Base-by-base conservation (phyloP, 1,284 basidiomycete genomes). In the Hymenochaete sp. region DNA sequence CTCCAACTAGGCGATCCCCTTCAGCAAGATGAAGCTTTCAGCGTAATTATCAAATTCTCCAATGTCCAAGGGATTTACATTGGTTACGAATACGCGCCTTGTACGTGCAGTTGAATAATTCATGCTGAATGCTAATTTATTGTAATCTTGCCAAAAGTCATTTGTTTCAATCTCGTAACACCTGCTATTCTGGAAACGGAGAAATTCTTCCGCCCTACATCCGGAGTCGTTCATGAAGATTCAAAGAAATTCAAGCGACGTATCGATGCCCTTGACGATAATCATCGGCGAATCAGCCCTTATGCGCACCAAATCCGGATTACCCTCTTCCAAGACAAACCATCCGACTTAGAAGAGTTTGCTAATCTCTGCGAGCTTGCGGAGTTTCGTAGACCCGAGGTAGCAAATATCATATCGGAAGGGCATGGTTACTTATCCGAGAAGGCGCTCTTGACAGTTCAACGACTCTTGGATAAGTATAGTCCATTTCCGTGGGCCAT, bases 261-360 rank as follows among this genome's bases (percentile, higher is more conserved):
- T 24, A 63, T 83, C 11, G 71, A 72, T 21, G 66, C 67, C 33
- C 55, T 85, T 29, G 66, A 78, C 52, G 61, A 68, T 22, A 67
- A 68, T 4, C 82, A 85, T 51, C 62, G 56, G 27, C 55, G 59
- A 10, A 67, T 83, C 31, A 73, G 79, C 0, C 72, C 79, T 8
- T 85, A 79, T 55, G 77, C 77, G 4, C 72, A 75, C 45, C 77
- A 84, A 40, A 57, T 84, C 21, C 76, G 82, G n/a, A 55, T 84
- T 35, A 57, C 75, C 9, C 65, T 84, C 2, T 63, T 67, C 32
- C 59, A 61, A 13, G 55, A 58, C 16, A 67, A 70, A 26, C 5
- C 13, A 35, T n/a, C 14, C 14, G 63, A 71, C 40, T 57, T 76
- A 4, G 52, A 57, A 11, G 63, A 62, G 33, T 83, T 84, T 53